Percentiles rank a stretch among this genome's conserved stretches.
phyloP scores from a whole-genome alignment of 305 asterid genomes.

The Fraxinus greggii region DNA sequence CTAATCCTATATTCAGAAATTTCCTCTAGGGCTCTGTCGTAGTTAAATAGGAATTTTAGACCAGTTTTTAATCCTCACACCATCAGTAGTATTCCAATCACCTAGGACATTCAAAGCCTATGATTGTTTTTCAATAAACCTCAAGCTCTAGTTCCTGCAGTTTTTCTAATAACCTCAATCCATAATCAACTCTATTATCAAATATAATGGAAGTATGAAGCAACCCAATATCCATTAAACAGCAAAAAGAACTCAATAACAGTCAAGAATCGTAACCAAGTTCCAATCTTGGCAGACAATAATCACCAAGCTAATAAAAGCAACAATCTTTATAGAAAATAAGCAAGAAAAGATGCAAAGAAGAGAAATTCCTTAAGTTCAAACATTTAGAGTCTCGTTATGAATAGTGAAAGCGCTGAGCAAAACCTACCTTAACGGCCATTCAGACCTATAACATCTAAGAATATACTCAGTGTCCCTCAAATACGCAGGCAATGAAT shows the following conservation, averaged over 20 bases:
- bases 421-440: slow-evolving; percentile 82
- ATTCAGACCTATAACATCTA: slow-evolving; percentile 79
- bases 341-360: slow-evolving; percentile 10
- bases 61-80: not conserved
- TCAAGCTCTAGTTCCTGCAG: not conserved
- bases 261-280: not conserved
- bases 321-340: not conserved
- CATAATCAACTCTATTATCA: not conserved
- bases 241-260: not conserved
- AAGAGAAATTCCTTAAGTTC: slow-evolving; percentile 66
- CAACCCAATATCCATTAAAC: not conserved
- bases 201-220: not conserved
- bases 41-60: not conserved
- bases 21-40: not conserved
- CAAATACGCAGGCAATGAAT: slow-evolving; percentile 83
- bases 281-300: not conserved
- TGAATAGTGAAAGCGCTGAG: slow-evolving; percentile 84
- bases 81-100: not conserved
- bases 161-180: not conserved
- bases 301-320: slow-evolving; percentile 14
- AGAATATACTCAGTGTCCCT: slow-evolving; percentile 87
- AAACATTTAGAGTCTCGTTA: slow-evolving; percentile 92
- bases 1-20: not conserved
- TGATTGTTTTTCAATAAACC: not conserved
- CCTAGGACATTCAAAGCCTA: not conserved